A percentile compares a stretch with the other conserved stretches of the same genome.
Evolutionary conservation across 331 rosid genomes (phyloP).

Genomic region (Acacia concinna): DNA sequence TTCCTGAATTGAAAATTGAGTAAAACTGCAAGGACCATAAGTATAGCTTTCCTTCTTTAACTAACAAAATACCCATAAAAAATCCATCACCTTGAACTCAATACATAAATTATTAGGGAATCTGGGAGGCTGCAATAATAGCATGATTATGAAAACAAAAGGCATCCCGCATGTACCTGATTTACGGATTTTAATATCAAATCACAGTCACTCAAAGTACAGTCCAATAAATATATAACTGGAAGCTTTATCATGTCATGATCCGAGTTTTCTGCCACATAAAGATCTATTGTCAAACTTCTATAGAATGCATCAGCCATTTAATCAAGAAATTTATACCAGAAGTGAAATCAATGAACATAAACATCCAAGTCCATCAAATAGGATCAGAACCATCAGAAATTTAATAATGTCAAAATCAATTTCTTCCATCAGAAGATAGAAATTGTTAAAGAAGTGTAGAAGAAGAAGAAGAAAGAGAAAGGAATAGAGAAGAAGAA

Average conservation of each 20-base stretch:
- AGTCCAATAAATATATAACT: conserved; percentile 73
- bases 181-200: conserved; percentile 60
- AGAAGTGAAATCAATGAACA: conserved; percentile 8
- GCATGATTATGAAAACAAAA: conserved; percentile 9
- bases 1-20: neutral
- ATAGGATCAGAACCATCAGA: conserved; percentile 14
- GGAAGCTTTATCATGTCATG: conserved; percentile 62
- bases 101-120: neutral
- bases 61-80: conserved; percentile 4
- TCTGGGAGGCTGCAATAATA: neutral
- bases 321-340: conserved; percentile 23
- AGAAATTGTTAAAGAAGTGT: no score
- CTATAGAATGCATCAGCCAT: conserved; percentile 21
- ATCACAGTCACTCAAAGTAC: conserved; percentile 84
- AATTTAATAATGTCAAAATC: conserved; percentile 2
- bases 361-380: conserved; percentile 16
- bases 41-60: neutral
- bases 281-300: conserved; percentile 32
- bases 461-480: no score
- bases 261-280: conserved; percentile 57
- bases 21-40: neutral
- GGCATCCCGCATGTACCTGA: conserved; percentile 58
- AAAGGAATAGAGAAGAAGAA: no score
- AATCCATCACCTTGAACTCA: neutral
- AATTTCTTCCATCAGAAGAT: neutral